Conservation (phyloP, 139 green algal genomes). For the Zygnema circumcarinatum region DNA sequence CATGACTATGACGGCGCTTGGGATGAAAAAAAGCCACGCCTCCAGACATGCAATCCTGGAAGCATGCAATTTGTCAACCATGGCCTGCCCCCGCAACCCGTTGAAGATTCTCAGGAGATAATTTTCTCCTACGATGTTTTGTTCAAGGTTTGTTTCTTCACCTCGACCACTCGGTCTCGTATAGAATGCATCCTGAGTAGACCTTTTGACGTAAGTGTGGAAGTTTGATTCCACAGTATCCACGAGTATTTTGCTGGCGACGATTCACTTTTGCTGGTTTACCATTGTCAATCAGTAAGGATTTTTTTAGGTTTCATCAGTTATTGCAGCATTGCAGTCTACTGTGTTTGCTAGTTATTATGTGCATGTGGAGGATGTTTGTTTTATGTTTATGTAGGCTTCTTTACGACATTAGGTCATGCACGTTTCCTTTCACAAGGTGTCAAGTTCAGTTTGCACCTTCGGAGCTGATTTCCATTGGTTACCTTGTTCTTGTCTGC, state of each 20-base stretch:
- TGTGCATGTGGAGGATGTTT: too few relatives aligned
- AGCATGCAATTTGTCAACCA: slow-evolving; percentile 82
- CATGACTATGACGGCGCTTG: slow-evolving; percentile 86
- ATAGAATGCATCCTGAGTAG: not conserved
- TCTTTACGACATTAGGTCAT: too few relatives aligned
- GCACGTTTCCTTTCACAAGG: too few relatives aligned
- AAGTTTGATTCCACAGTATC: not conserved
- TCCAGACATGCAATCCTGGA: slow-evolving; percentile 89
- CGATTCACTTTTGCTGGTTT: not conserved
- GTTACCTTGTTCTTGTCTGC: too few relatives aligned
- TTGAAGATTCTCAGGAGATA: slow-evolving; percentile 85
- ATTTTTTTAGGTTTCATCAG: too few relatives aligned
- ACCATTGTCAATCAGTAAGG: too few relatives aligned
- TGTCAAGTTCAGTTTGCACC: too few relatives aligned
- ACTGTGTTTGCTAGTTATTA: too few relatives aligned
- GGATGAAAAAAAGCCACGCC: slow-evolving; percentile 70
- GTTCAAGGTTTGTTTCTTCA: slow-evolving; percentile 39
- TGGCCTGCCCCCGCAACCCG: slow-evolving; percentile 75
- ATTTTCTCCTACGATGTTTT: slow-evolving; percentile 97
- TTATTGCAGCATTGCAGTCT: too few relatives aligned
- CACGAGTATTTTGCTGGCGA: not conserved
- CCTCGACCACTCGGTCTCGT: too few relatives aligned
- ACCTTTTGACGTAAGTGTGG: not conserved
- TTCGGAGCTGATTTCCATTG: too few relatives aligned
- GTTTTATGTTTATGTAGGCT: too few relatives aligned